Evolutionary conservation across 805 yeast species (phyloP).

Genomic region (Kregervanrija fluxuum): DNA sequence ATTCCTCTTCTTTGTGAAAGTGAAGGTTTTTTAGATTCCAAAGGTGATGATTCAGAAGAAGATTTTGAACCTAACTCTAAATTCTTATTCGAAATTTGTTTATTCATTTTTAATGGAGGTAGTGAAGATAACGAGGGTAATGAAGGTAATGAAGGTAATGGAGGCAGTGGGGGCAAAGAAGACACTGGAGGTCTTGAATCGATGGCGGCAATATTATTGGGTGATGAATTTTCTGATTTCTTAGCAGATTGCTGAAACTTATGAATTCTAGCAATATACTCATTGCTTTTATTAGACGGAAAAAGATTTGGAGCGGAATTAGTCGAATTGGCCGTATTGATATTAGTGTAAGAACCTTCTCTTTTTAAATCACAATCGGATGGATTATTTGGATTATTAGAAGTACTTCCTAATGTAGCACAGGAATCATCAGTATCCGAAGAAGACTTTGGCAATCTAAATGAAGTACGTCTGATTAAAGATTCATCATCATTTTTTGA

Average conservation of each 20-base stretch:
- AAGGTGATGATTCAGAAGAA: background rate
- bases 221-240: slow-evolving; percentile 3
- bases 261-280: too few relatives aligned
- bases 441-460: slow-evolving; percentile 13
- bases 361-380: too few relatives aligned
- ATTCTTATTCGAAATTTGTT: background rate
- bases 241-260: slow-evolving; percentile 3
- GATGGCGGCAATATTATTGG: background rate
- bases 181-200: background rate
- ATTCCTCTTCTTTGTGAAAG: slow-evolving; percentile 49
- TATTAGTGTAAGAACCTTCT: too few relatives aligned
- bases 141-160: background rate
- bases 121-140: background rate
- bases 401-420: too few relatives aligned
- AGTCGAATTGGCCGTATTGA: too few relatives aligned
- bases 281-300: too few relatives aligned
- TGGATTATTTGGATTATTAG: too few relatives aligned
- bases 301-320: too few relatives aligned
- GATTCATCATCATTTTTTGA: background rate
- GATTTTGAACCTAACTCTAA: slow-evolving; percentile 1
- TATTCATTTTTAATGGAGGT: background rate
- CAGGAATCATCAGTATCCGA: background rate
- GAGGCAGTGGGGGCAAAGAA: background rate
- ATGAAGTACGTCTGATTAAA: slow-evolving; percentile 20
- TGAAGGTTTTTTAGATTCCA: slow-evolving; percentile 30